Base-by-base conservation (phyloP, 2,329 filamentous ascomycete genomes). In the Fusarium burgessii region DNA sequence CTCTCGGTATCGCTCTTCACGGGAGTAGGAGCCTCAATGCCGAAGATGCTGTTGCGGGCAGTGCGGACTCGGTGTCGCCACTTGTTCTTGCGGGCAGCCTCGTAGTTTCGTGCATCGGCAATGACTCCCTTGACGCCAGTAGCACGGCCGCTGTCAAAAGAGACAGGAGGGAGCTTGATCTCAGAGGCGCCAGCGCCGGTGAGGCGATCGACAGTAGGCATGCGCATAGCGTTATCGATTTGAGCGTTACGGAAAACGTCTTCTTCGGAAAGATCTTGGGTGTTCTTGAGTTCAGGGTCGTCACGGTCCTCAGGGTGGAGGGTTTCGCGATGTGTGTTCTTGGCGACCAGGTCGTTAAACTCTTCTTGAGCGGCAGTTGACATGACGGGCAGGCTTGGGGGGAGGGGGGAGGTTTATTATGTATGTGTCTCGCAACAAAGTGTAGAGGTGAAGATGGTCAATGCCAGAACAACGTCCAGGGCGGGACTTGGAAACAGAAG, bases 101-200 rank as follows among this genome's bases (percentile, higher is more conserved):
- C 91, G 80, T 92, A 95, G 76, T 90, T 90, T 76, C 92, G 87
- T 40, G 93, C 93, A 78, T 96, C 93, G 74, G 93, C 92, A 77
- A 96, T 95, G 80, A 96, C 93, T 69, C 93, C 93, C 84, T 95
- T 95, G 73, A 94, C 93, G 49, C 93, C 93, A 5, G 93, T 95
- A 73, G 92, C 90, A 72, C 89, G 88, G 62, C 91, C 90, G 57
- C 84, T 89, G 79, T 93, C 89, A 76, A 91, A 91, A 60, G 85
- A 86, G 15, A 84, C 83, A 13, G 88, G 89, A 17, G 89, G 89
- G 66, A 92, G 88, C 77, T 86, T 87, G 76, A 93, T 80, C 62
- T 84, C 84, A 64, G 78, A 75, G 80, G 79, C 86, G 67, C 70
- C 77, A 69, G 76, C 82, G 74, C 75, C 78, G 78, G 77, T 85